These are phyloP conservation scores for Ustulina deusta DNA, from an alignment of 2,329 filamentous ascomycete species.

Conservation along the genomic window DNA sequence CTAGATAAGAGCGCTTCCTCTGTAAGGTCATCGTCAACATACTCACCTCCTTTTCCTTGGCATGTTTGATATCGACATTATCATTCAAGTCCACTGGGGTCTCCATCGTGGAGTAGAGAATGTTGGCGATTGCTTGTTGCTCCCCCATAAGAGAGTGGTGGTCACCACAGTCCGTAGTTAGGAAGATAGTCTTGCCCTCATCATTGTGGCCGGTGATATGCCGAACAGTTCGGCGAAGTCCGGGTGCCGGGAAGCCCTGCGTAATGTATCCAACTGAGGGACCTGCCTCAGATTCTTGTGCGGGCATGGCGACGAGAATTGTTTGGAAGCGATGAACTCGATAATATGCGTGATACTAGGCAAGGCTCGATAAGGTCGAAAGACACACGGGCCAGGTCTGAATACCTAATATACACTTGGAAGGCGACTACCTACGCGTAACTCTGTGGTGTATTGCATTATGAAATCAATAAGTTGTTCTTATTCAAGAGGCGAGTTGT, in stretches of 20 bases:
- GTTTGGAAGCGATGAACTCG: no score
- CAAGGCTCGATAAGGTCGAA: no score
- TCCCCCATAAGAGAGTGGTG: conserved; percentile 45
- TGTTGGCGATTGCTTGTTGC: conserved; percentile 47
- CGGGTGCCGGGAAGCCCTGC: conserved; percentile 37
- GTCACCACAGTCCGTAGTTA: conserved; percentile 47
- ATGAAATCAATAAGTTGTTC: no score
- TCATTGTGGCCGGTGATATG: conserved; percentile 42
- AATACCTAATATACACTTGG: no score
- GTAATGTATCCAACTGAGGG: no score
- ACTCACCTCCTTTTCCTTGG: conserved; percentile 34
- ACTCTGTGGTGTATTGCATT: no score
- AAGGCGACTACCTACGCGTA: no score
- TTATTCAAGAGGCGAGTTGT: no score
- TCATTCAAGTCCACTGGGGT: conserved; percentile 44
- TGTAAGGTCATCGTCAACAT: neutral
- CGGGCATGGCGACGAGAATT: no score
- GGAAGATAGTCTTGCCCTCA: conserved; percentile 45
- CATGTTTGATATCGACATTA: conserved; percentile 41
- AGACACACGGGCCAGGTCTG: no score
- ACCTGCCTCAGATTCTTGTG: no score
- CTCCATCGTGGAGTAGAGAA: conserved; percentile 47
- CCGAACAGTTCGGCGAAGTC: conserved; percentile 33
- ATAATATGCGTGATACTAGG: no score
- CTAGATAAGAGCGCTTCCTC: neutral